Percentiles rank a stretch among this genome's conserved stretches.
phyloP scores from a whole-genome alignment of 495 filamentous ascomycete species.

The Cryomyces minteri region DNA sequence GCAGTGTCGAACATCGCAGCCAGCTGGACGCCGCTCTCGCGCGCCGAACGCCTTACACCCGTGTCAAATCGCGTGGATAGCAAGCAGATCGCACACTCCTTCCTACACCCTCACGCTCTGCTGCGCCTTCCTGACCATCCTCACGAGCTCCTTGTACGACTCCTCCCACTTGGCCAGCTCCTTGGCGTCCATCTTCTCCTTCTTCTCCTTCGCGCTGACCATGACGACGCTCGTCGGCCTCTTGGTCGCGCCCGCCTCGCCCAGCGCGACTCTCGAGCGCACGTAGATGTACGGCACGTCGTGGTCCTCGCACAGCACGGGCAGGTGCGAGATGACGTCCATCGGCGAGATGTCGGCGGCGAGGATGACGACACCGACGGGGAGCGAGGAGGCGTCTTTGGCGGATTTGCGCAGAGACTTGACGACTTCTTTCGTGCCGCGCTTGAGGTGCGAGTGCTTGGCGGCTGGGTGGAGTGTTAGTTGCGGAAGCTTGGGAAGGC shows the following conservation, averaged over 20 bases:
- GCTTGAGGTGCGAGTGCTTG: slow-evolving; percentile 82
- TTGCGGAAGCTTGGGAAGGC: neutral
- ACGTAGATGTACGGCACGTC: slow-evolving; percentile 89
- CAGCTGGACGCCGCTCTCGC: too few species aligned
- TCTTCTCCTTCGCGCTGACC: slow-evolving; percentile 25
- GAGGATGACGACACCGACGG: slow-evolving; percentile 66
- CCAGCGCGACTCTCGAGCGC: slow-evolving; percentile 70
- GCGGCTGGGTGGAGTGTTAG: slow-evolving; percentile 36
- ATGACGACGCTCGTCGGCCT: slow-evolving; percentile 88
- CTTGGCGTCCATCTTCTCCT: neutral
- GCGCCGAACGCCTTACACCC: neutral
- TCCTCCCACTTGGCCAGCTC: slow-evolving; percentile 7
- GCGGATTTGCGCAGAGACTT: slow-evolving; percentile 87
- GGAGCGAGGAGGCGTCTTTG: slow-evolving; percentile 26
- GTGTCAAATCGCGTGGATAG: neutral
- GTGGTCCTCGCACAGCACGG: slow-evolving; percentile 94
- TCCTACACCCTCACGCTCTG: slow-evolving; percentile 7
- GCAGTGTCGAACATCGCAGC: too few species aligned
- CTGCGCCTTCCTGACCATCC: slow-evolving; percentile 8
- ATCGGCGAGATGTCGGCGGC: slow-evolving; percentile 93
- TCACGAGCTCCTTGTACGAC: slow-evolving; percentile 5
- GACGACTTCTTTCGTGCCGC: slow-evolving; percentile 95
- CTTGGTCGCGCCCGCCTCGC: slow-evolving; percentile 81
- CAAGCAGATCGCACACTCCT: neutral
- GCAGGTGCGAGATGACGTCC: slow-evolving; percentile 95